Conservation (phyloP, 768 basidiomycete genomes). For the Xerocomus spinulosus region DNA sequence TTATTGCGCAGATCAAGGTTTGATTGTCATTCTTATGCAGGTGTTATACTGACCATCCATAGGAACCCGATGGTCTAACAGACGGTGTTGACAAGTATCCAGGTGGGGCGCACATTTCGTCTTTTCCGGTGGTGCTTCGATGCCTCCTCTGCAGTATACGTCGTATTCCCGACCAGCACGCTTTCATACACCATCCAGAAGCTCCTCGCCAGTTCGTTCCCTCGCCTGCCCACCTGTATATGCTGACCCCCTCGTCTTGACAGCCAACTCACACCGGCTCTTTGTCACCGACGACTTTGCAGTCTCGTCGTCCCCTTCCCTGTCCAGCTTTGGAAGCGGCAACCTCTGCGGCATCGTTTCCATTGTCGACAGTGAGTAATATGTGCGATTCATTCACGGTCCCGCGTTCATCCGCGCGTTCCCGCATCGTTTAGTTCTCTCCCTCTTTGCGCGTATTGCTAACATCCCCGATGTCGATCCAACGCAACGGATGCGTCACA, state of each 20-base stretch:
- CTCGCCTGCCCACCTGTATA: neutral
- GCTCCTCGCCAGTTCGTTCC: conserved; percentile 70
- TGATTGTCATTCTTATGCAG: conserved; percentile 3
- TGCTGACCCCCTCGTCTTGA: neutral
- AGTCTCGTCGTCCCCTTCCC: conserved; percentile 45
- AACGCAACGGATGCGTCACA: conserved; percentile 71
- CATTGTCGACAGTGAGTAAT: conserved; percentile 74
- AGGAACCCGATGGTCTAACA: conserved; percentile 71
- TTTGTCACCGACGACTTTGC: conserved; percentile 67
- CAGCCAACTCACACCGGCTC: conserved; percentile 75
- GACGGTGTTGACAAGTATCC: conserved; percentile 80
- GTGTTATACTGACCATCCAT: conserved; percentile 3
- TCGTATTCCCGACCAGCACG: conserved; percentile 59
- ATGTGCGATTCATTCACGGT: too few species aligned
- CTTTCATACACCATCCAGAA: conserved; percentile 74
- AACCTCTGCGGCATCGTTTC: conserved; percentile 74
- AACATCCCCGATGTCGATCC: conserved; percentile 75
- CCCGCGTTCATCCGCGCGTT: neutral
- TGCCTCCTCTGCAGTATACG: conserved; percentile 52
- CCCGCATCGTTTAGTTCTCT: conserved; percentile 50
- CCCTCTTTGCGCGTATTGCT: conserved; percentile 71
- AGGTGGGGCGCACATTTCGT: conserved; percentile 36
- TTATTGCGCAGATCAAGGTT: conserved; percentile 72
- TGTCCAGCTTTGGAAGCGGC: conserved; percentile 33
- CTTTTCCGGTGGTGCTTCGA: neutral